Base-by-base conservation (phyloP, 2,329 filamentous ascomycete species). In the Epichloe amarillans region DNA sequence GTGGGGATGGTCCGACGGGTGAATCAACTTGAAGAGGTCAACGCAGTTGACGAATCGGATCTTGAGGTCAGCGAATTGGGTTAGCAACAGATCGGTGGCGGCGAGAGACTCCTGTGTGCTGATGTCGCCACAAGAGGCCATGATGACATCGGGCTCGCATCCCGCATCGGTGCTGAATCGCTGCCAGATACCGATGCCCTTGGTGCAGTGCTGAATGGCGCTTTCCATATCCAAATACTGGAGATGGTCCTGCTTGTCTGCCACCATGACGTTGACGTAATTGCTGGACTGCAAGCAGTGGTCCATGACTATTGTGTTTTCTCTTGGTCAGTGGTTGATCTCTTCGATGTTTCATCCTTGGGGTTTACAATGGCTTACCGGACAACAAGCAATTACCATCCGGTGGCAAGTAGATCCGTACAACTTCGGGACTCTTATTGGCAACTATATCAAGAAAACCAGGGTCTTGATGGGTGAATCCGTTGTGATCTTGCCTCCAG, bases 401-500 rank as follows among this genome's bases (percentile, higher is more conserved):
- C 0, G 86, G 85, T 21, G 86, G 86, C 4, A 90, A 77, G 63
- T 90, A 90, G 61, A 90, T 88, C 50, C 86, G 82, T 15, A 88
- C 84, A 4, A 89, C 83, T 58, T 88, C 83, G 7, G 86, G 85
- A 56, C 79, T 84, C 71, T 89, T 89, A 71, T 90, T 89, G 57
- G 80, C 82, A 2, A 90, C 77, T 0, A 89, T 82, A 56, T 88
- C 84, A 12, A 90, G 75, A 74, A 90, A 90, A 39, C 84, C 84
- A 0, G 85, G 86, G 56, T 88, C 84, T 63, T 89, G 85, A 62
- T 89, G 85, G 0, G 84, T 88, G 69, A 90, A 90, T 37, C 86
- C 86, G 60, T 89, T 90, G 72, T 89, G 86, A 57, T 89, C 86
- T 69, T 89, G 86, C 59, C 86, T 73, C 86, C 85, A 89, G 52